Conservation (phyloP, 2,329 filamentous ascomycete genomes). For the Cordyceps fumosorosea region DNA sequence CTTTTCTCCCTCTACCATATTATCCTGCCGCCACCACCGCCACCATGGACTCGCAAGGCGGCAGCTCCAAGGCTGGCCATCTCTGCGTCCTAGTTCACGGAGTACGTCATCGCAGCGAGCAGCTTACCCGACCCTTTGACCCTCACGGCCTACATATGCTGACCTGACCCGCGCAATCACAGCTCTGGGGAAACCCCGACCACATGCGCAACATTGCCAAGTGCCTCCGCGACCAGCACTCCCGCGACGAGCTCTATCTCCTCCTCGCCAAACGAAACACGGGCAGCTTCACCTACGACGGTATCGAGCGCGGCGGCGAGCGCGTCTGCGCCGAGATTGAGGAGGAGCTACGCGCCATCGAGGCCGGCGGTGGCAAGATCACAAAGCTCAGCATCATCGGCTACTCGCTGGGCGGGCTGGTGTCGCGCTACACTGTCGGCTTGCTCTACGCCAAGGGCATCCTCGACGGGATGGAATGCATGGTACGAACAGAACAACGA, state of each 20-base stretch:
- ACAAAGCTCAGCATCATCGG: conserved; percentile 80
- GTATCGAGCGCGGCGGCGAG: conserved; percentile 62
- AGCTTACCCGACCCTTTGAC: background rate
- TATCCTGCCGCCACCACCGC: background rate
- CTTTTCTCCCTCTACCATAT: background rate
- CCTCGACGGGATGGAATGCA: conserved; percentile 71
- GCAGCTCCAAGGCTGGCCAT: conserved; percentile 54
- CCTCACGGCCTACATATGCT: no score
- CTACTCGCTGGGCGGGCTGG: conserved; percentile 82
- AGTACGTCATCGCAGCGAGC: conserved; percentile 38
- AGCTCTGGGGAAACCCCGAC: conserved; percentile 73
- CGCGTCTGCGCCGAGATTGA: conserved; percentile 62
- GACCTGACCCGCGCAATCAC: no score
- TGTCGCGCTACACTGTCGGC: conserved; percentile 81
- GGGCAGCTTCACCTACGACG: conserved; percentile 66
- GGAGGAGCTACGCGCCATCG: conserved; percentile 51
- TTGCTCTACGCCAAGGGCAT: conserved; percentile 74
- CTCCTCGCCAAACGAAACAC: conserved; percentile 67
- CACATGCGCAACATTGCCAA: conserved; percentile 66
- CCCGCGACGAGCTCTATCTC: conserved; percentile 60
- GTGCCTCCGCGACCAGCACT: conserved; percentile 53
- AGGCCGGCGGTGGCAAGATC: conserved; percentile 60
- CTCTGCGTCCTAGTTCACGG: conserved; percentile 73
- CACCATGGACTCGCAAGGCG: conserved; percentile 36
- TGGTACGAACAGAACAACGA: conserved; percentile 37